Percentiles rank a stretch among this genome's conserved stretches.
These are phyloP conservation scores for Fusarium humuli DNA, from an alignment of 2,329 filamentous ascomycete genomes.

Conservation along the genomic window DNA sequence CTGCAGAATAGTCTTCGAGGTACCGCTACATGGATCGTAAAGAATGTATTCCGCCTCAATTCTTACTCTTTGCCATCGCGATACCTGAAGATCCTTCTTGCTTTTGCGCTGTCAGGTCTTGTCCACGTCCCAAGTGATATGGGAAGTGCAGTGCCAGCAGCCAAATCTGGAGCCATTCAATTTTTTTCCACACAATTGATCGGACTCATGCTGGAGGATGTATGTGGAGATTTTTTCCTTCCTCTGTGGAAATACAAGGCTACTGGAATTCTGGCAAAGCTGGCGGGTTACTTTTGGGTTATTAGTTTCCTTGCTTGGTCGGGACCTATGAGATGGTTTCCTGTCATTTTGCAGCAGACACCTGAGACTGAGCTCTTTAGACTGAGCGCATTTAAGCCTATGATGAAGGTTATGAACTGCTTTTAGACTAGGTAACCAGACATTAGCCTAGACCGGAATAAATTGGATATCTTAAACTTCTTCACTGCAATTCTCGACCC, in stretches of 20 bases:
- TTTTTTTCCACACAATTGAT: slow-evolving; percentile 38
- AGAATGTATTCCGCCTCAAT: slow-evolving; percentile 27
- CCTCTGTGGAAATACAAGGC: slow-evolving; percentile 23
- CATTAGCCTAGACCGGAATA: too few species aligned
- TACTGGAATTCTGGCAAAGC: neutral
- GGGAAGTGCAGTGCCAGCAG: slow-evolving; percentile 30
- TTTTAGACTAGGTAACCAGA: neutral
- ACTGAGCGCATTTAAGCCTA: slow-evolving; percentile 24
- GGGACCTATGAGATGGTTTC: slow-evolving; percentile 38
- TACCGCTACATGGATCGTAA: slow-evolving; percentile 37
- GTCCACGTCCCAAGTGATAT: slow-evolving; percentile 37
- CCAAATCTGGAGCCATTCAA: slow-evolving; percentile 32
- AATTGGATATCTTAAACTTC: too few species aligned
- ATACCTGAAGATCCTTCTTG: slow-evolving; percentile 35
- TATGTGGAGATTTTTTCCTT: slow-evolving; percentile 23
- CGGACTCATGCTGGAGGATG: slow-evolving; percentile 35
- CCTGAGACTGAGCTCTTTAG: slow-evolving; percentile 29
- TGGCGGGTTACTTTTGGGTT: slow-evolving; percentile 38
- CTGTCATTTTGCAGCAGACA: slow-evolving; percentile 31
- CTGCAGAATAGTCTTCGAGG: slow-evolving; percentile 34
- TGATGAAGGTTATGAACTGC: neutral
- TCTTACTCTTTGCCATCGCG: slow-evolving; percentile 20
- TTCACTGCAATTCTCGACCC: too few species aligned
- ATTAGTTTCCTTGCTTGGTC: slow-evolving; percentile 39
- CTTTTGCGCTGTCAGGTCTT: slow-evolving; percentile 31